These are phyloP conservation scores for Leishmania braziliensis DNA, from an alignment of 208 protist species.

Conservation along the genomic window DNA sequence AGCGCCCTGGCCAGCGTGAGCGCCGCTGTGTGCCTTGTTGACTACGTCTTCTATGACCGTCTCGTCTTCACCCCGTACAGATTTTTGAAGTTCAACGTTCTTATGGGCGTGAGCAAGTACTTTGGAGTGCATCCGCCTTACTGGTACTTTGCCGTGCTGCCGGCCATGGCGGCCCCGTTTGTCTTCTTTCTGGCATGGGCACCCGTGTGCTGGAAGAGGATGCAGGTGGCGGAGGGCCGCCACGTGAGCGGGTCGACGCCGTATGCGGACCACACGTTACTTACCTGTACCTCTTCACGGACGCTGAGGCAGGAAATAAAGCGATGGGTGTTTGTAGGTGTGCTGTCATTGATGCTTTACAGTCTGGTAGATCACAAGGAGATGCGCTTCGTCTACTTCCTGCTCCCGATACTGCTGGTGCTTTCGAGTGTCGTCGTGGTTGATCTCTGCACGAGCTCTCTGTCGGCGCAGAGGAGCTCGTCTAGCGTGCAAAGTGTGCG, in stretches of 20 bases:
- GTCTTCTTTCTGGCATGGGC: constrained; percentile 43
- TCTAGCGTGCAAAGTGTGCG: neutral
- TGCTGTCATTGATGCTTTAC: constrained; percentile 48
- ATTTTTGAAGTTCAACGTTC: constrained; percentile 91
- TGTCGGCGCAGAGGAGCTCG: neutral
- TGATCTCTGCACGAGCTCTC: constrained; percentile 13
- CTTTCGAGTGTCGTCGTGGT: constrained; percentile 50
- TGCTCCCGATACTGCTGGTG: constrained; percentile 57
- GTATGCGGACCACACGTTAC: neutral
- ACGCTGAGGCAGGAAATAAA: constrained; percentile 20
- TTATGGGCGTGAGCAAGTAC: constrained; percentile 71
- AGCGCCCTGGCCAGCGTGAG: constrained; percentile 32
- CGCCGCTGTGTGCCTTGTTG: constrained; percentile 32
- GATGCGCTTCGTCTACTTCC: constrained; percentile 86
- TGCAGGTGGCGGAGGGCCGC: neutral
- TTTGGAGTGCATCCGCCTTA: constrained; percentile 90
- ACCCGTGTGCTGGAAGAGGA: constrained; percentile 14
- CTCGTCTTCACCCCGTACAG: constrained; percentile 58
- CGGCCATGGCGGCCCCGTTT: constrained; percentile 60
- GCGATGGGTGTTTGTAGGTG: constrained; percentile 15
- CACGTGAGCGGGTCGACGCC: neutral
- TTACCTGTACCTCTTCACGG: neutral
- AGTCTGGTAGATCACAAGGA: constrained; percentile 94
- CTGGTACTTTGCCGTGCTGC: constrained; percentile 87
- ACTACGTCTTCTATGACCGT: constrained; percentile 64